A percentile compares a stretch with the other conserved stretches of the same genome.
phyloP scores from a whole-genome alignment of 192 early-diverging fungal species.

The Umbelopsis sp. region DNA sequence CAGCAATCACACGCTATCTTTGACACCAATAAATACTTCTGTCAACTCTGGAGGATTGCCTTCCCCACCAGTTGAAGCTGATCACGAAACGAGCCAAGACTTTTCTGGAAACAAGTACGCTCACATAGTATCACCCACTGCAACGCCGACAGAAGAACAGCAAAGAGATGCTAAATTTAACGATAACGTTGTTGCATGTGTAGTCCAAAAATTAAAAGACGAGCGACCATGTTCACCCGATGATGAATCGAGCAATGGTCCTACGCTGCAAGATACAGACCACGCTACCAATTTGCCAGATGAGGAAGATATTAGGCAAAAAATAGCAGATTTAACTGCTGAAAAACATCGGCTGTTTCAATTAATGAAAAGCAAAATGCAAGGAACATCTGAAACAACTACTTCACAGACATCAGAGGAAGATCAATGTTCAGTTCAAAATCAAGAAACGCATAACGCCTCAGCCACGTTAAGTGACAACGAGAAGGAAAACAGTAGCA shows the following conservation, averaged over 20 bases:
- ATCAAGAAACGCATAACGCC: background rate
- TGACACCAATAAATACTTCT: background rate
- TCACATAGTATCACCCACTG: conserved; percentile 5
- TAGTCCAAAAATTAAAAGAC: background rate
- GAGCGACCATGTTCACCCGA: background rate
- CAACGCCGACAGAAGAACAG: conserved; percentile 4
- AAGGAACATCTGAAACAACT: background rate
- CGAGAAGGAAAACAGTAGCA: conserved; percentile 11
- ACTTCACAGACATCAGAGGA: background rate
- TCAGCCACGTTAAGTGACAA: background rate
- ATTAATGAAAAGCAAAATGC: conserved; percentile 17
- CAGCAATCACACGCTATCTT: background rate
- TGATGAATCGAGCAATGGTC: background rate
- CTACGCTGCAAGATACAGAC: background rate
- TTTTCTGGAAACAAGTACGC: background rate
- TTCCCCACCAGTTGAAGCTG: background rate
- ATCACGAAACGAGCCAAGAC: background rate
- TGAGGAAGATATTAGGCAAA: conserved; percentile 5
- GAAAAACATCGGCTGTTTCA: conserved; percentile 11
- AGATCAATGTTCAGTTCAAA: background rate
- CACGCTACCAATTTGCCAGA: background rate
- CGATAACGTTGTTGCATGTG: background rate
- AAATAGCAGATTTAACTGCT: conserved; percentile 17
- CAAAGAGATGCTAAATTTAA: background rate
- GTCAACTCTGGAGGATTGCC: background rate